phyloP scores from a whole-genome alignment of 139 green algal species.

The Gonium pectorale region DNA sequence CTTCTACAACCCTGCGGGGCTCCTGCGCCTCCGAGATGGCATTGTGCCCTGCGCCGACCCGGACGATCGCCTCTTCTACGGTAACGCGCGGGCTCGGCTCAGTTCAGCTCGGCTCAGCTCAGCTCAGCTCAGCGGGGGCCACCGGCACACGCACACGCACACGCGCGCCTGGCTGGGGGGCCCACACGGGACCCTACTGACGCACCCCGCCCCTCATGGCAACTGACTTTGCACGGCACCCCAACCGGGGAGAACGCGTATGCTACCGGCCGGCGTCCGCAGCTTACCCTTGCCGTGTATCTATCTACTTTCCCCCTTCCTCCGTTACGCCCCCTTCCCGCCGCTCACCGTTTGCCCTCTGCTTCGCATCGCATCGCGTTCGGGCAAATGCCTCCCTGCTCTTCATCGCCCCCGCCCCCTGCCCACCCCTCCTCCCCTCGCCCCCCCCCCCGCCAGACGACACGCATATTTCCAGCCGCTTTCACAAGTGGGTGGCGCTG shows the following conservation, averaged over 20 bases:
- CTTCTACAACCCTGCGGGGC: background rate
- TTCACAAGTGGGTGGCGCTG: background rate
- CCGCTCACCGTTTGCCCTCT: background rate
- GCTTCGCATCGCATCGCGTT: background rate
- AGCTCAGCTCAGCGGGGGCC: too few species aligned
- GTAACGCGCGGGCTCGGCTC: too few species aligned
- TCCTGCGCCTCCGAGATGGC: background rate
- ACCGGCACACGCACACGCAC: too few species aligned
- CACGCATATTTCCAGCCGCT: background rate
- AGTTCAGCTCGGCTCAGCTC: too few species aligned
- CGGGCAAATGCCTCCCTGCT: background rate
- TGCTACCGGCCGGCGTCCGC: too few species aligned
- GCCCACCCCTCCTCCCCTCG: background rate
- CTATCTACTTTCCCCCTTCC: background rate
- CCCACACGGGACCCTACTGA: too few species aligned
- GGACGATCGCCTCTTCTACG: background rate
- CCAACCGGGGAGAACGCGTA: too few species aligned
- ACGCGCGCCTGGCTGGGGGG: too few species aligned
- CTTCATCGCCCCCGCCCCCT: background rate
- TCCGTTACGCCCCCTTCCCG: background rate
- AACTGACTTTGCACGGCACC: too few species aligned
- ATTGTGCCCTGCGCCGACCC: background rate
- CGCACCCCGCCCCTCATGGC: too few species aligned
- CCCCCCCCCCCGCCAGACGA: background rate
- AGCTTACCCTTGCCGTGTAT: background rate